phyloP scores from a whole-genome alignment of 192 early-diverging fungal genomes.

The Coemansia reversa region DNA sequence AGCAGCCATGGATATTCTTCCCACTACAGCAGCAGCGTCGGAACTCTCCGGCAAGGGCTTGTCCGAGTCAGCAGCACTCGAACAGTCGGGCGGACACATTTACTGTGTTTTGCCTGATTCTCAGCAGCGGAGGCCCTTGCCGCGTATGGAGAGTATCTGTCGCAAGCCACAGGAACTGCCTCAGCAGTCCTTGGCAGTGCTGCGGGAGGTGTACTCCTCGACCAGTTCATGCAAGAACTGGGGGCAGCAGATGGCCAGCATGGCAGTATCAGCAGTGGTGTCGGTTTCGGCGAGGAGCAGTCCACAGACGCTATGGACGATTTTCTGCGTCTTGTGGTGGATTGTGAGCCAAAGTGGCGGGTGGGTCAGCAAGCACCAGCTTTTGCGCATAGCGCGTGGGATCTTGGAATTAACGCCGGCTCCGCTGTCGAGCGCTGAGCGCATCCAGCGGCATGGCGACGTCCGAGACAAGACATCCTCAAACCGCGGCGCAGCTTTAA shows the following conservation, averaged over 20 bases:
- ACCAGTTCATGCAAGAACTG: constrained; percentile 55
- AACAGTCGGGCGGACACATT: constrained; percentile 51
- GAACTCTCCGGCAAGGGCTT: constrained; percentile 54
- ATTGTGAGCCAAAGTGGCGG: constrained; percentile 52
- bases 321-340: constrained; percentile 55
- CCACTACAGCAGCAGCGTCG: constrained; percentile 38
- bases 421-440: not conserved
- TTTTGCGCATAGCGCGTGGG: constrained; percentile 53
- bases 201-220: constrained; percentile 42
- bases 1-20: constrained; percentile 31
- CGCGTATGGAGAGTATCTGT: constrained; percentile 51
- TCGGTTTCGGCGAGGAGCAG: constrained; percentile 49
- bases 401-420: constrained; percentile 35
- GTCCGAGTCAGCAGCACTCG: constrained; percentile 59
- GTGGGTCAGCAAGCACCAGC: constrained; percentile 51
- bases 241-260: constrained; percentile 49
- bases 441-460: too few relatives aligned
- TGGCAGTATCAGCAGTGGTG: constrained; percentile 40
- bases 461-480: too few relatives aligned
- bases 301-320: constrained; percentile 45
- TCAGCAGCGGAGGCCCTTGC: constrained; percentile 57
- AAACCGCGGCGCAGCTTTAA: too few relatives aligned
- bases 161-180: constrained; percentile 31
- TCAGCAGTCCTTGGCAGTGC: constrained; percentile 43
- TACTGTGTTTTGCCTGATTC: constrained; percentile 48